Evolutionary conservation across 2,329 filamentous ascomycete species (phyloP).

Genomic region (Phoma sp.): DNA sequence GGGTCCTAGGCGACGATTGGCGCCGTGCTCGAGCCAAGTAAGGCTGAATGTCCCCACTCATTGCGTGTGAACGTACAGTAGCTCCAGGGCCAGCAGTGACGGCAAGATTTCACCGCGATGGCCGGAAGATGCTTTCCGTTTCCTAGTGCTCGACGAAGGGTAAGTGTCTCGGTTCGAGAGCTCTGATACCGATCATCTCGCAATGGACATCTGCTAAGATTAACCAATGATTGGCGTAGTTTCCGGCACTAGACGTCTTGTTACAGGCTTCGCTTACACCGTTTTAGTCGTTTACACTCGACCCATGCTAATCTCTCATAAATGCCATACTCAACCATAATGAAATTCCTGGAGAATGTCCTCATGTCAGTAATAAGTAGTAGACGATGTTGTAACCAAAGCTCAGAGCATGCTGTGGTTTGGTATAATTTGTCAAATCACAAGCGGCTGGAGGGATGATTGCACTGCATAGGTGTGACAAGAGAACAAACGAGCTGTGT

Average conservation of each 20-base stretch:
- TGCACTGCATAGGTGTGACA: conserved; percentile 6
- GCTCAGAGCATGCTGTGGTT: not conserved
- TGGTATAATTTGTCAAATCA: conserved; percentile 1
- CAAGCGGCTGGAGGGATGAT: conserved; percentile 7
- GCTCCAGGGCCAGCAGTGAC: not conserved
- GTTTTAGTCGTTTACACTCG: not conserved
- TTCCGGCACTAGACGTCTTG: conserved; percentile 11
- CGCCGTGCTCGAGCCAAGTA: conserved; percentile 12
- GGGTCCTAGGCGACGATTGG: conserved; percentile 12
- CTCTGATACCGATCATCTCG: not conserved
- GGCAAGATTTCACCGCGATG: conserved; percentile 1
- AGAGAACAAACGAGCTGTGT: conserved; percentile 1
- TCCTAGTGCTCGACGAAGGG: not conserved
- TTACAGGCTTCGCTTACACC: conserved; percentile 4
- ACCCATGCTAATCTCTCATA: not conserved
- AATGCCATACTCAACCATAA: not conserved
- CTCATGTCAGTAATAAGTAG: not conserved
- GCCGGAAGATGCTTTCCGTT: not conserved
- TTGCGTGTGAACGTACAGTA: not conserved
- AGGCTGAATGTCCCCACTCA: conserved; percentile 17
- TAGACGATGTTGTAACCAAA: not conserved
- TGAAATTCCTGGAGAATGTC: not conserved
- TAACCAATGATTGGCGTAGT: conserved; percentile 3
- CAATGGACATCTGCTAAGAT: not conserved
- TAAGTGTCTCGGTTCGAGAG: not conserved